phyloP scores from a whole-genome alignment of 2,329 filamentous ascomycete genomes.

The Plenodomus tracheiphilus region DNA sequence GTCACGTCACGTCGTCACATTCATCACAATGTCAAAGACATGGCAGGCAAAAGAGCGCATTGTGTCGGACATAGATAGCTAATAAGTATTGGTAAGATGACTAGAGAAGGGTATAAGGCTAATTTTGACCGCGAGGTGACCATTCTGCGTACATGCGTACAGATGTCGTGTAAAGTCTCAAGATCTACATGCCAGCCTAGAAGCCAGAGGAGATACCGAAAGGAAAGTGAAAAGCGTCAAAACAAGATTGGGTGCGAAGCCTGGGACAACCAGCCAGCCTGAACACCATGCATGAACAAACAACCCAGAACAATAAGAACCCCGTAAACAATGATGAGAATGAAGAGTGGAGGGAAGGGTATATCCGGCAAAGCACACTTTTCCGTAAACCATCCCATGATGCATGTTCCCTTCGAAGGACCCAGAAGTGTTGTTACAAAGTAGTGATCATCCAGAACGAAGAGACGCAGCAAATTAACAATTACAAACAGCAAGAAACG shows the following conservation, averaged over 20 bases:
- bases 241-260: conserved; percentile 11
- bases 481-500: conserved; percentile 40
- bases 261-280: conserved; percentile 16
- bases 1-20: not conserved
- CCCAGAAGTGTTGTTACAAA: conserved; percentile 41
- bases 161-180: conserved; percentile 21
- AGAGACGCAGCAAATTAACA: conserved; percentile 44
- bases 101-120: conserved; percentile 25
- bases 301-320: conserved; percentile 13
- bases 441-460: conserved; percentile 31
- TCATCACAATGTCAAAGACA: too few species aligned
- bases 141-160: conserved; percentile 18
- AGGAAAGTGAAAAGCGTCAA: not conserved
- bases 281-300: conserved; percentile 24
- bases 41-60: not conserved
- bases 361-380: conserved; percentile 42
- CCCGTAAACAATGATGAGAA: conserved; percentile 20
- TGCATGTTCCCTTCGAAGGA: conserved; percentile 33
- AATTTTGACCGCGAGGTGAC: conserved; percentile 37
- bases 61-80: conserved; percentile 3
- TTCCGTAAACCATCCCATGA: conserved; percentile 41
- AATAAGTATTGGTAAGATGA: conserved; percentile 26
- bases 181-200: conserved; percentile 25
- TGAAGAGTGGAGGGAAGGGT: conserved; percentile 27
- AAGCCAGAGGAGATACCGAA: conserved; percentile 9